A percentile compares a stretch with the other conserved stretches of the same genome.
These are phyloP conservation scores for Thuja plicata DNA, from an alignment of 83 land plant genomes.

Conservation along the genomic window DNA sequence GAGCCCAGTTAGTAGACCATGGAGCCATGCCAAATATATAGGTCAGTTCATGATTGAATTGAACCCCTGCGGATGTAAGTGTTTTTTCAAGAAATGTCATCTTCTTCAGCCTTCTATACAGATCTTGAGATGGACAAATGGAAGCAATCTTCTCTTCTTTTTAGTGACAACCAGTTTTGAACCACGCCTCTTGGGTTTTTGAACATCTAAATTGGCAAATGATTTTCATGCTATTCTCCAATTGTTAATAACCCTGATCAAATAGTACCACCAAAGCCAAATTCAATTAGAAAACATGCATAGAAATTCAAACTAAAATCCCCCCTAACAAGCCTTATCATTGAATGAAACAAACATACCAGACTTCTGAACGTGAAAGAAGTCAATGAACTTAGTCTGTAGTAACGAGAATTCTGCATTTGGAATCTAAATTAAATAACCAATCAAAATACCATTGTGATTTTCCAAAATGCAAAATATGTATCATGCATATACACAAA, in stretches of 20 bases:
- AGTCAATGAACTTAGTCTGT: conserved; percentile 90
- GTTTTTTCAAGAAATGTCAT: conserved; percentile 94
- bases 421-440: neutral
- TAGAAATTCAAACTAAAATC: neutral
- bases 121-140: conserved; percentile 74
- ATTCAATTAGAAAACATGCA: neutral
- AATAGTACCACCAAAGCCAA: neutral
- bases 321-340: neutral
- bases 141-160: conserved; percentile 76
- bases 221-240: neutral
- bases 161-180: conserved; percentile 32
- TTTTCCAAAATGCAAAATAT: neutral
- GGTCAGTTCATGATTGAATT: conserved; percentile 74
- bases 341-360: neutral
- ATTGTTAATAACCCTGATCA: neutral
- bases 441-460: neutral
- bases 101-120: conserved; percentile 64
- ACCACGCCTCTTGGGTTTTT: conserved; percentile 3
- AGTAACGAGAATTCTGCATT: conserved; percentile 72
- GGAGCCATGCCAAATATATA: conserved; percentile 82
- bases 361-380: conserved; percentile 78
- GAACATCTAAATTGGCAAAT: neutral
- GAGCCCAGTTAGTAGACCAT: conserved; percentile 62
- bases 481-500: neutral
- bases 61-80: conserved; percentile 58